Evolutionary conservation across 2,329 filamentous ascomycete species (phyloP).

Genomic region (Sphaerulina vaccinii): DNA sequence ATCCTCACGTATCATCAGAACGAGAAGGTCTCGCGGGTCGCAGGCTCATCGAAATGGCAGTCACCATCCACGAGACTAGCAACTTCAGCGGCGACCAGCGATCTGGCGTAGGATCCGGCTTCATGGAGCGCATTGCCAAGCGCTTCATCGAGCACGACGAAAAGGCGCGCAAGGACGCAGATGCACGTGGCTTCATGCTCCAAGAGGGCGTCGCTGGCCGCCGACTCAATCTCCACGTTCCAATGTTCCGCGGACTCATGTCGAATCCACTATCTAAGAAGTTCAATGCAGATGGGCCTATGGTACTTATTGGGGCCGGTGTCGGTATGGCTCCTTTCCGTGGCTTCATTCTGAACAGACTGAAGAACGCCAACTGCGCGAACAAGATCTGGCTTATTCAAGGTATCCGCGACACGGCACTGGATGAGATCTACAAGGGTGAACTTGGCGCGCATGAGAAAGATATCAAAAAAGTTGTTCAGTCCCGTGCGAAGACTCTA

Average conservation of each 20-base stretch:
- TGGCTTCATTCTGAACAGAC: conserved; percentile 89
- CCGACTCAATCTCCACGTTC: conserved; percentile 67
- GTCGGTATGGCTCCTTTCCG: conserved; percentile 97
- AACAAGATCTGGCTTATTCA: conserved; percentile 98
- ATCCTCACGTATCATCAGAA: conserved; percentile 76
- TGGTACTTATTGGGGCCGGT: conserved; percentile 94
- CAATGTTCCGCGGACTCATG: conserved; percentile 99
- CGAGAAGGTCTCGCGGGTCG: conserved; percentile 68
- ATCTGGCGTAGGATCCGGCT: conserved; percentile 87
- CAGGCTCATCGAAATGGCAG: conserved; percentile 90
- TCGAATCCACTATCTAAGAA: conserved; percentile 89
- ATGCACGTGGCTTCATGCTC: conserved; percentile 45
- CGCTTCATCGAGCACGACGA: conserved; percentile 68
- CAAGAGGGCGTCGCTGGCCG: conserved; percentile 37
- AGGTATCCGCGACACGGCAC: conserved; percentile 85
- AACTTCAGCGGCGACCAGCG: conserved; percentile 69
- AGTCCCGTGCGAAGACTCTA: conserved; percentile 40
- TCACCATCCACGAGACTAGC: conserved; percentile 83
- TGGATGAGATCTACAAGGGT: conserved; percentile 94
- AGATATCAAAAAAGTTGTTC: conserved; percentile 53
- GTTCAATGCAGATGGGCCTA: conserved; percentile 90
- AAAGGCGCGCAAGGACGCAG: conserved; percentile 51
- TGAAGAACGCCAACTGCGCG: conserved; percentile 92
- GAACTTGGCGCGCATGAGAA: conserved; percentile 90
- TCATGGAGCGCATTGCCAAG: conserved; percentile 81